Evolutionary conservation across 202 grass and related monocot species (phyloP).

Genomic region (Setaria italica): DNA sequence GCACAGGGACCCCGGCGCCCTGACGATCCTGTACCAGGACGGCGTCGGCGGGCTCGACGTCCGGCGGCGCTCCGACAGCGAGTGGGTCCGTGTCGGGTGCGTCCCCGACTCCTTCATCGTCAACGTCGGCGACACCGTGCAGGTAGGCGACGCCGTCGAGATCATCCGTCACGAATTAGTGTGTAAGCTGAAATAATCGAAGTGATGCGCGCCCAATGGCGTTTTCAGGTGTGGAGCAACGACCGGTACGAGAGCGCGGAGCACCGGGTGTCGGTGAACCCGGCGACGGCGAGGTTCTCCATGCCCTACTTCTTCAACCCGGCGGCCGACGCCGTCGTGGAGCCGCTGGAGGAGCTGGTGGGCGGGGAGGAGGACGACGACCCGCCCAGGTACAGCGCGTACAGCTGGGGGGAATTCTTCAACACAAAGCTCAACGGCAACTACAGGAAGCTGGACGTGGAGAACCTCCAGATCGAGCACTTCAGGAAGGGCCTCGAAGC

Average conservation of each 20-base stretch:
- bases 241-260: slow-evolving; percentile 81
- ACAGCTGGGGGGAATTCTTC: slow-evolving; percentile 72
- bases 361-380: slow-evolving; percentile 21
- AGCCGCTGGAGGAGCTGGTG: slow-evolving; percentile 63
- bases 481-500: slow-evolving; percentile 59
- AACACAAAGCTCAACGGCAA: slow-evolving; percentile 56
- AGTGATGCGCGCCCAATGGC: no score
- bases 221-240: slow-evolving; percentile 81
- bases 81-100: slow-evolving; percentile 74
- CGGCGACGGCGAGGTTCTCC: slow-evolving; percentile 61
- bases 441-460: slow-evolving; percentile 67
- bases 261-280: slow-evolving; percentile 74
- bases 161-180: no score
- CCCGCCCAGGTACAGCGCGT: slow-evolving; percentile 56
- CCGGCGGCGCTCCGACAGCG: slow-evolving; percentile 57
- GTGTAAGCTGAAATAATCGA: no score
- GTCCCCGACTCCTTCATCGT: slow-evolving; percentile 64
- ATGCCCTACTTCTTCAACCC: slow-evolving; percentile 81
- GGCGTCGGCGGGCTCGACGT: slow-evolving; percentile 81
- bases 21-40: slow-evolving; percentile 81
- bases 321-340: slow-evolving; percentile 45
- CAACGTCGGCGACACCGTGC: slow-evolving; percentile 75
- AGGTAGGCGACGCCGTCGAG: no score
- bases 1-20: slow-evolving; percentile 81
- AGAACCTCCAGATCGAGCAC: slow-evolving; percentile 73